Conservation (phyloP, 2,329 filamentous ascomycete genomes). For the Exserohilum turcica region DNA sequence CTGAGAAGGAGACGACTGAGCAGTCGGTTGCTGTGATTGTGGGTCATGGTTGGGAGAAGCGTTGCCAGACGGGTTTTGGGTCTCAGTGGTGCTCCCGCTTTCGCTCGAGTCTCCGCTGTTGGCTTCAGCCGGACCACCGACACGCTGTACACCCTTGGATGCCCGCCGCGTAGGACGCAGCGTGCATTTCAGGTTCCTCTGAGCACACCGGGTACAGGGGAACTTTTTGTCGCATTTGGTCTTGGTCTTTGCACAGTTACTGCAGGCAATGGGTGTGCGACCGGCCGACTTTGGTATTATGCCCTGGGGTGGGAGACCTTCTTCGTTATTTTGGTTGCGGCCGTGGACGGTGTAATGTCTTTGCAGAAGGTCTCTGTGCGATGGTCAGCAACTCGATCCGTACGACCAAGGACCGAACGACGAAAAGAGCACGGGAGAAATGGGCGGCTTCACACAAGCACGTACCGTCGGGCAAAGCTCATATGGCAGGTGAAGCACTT, state of each 20-base stretch:
- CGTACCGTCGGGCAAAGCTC: conserved; percentile 59
- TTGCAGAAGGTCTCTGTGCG: conserved; percentile 56
- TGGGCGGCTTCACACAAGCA: conserved; percentile 8
- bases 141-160: conserved; percentile 49
- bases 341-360: conserved; percentile 60
- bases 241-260: conserved; percentile 60
- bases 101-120: conserved; percentile 44
- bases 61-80: conserved; percentile 38
- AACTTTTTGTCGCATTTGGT: conserved; percentile 62
- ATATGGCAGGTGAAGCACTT: conserved; percentile 61
- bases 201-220: conserved; percentile 59
- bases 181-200: conserved; percentile 54
- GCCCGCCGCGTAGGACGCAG: conserved; percentile 55
- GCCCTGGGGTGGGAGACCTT: conserved; percentile 54
- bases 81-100: conserved; percentile 37
- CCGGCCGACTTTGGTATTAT: conserved; percentile 60
- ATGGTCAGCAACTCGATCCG: conserved; percentile 5
- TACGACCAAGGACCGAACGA: conserved; percentile 11
- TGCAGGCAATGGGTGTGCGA: conserved; percentile 59
- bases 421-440: conserved; percentile 4
- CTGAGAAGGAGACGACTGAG: conserved; percentile 30
- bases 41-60: conserved; percentile 43
- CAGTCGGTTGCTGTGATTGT: conserved; percentile 30
- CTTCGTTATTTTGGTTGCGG: conserved; percentile 56
- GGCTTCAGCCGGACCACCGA: conserved; percentile 30